A percentile compares a stretch with the other conserved stretches of the same genome.
Conservation (phyloP, 83 land plant species). For the Isoetes engelmannii region DNA sequence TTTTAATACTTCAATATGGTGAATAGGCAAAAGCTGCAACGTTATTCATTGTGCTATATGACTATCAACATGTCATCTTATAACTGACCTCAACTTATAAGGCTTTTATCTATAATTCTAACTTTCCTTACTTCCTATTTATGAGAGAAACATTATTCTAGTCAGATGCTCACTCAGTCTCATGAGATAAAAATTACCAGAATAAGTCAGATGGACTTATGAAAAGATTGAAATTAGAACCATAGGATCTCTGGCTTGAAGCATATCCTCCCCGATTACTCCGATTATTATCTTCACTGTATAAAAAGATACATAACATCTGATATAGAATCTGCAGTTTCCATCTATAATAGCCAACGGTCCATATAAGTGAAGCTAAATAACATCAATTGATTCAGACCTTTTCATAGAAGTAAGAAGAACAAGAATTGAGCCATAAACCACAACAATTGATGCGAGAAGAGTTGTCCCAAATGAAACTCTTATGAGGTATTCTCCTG, state of each 20-base stretch:
- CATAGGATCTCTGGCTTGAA: constrained; percentile 40
- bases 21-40: too few species aligned
- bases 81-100: too few species aligned
- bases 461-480: constrained; percentile 92
- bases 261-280: constrained; percentile 64
- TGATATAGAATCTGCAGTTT: constrained; percentile 3
- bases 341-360: not conserved
- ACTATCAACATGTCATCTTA: too few species aligned
- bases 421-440: constrained; percentile 79
- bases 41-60: too few species aligned
- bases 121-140: too few species aligned
- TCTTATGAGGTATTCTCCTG: constrained; percentile 67
- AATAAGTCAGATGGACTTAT: constrained; percentile 75
- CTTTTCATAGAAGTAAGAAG: constrained; percentile 66
- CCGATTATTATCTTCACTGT: constrained; percentile 84
- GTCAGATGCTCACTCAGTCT: too few species aligned
- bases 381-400: constrained; percentile 33
- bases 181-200: constrained; percentile 38
- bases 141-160: too few species aligned
- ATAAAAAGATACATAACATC: not conserved
- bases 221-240: constrained; percentile 51
- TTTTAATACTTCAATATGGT: too few species aligned
- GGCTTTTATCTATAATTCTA: too few species aligned
- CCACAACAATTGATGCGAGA: constrained; percentile 82
- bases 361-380: not conserved